Conservation (phyloP, 2,329 filamentous ascomycete species). For the Neophaeococcomyces aloes region DNA sequence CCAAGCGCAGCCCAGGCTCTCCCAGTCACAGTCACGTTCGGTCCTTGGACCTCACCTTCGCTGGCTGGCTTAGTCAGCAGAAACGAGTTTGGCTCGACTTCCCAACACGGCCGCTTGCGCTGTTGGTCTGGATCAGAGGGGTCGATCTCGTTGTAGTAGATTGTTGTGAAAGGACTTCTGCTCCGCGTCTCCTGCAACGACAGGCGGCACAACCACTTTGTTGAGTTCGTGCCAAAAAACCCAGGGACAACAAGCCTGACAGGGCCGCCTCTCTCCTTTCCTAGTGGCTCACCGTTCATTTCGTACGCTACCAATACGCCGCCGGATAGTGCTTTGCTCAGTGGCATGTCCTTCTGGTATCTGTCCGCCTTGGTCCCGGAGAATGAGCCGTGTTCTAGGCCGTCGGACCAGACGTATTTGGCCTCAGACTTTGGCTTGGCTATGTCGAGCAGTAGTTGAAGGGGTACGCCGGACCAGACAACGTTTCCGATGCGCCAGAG, state of each 20-base stretch:
- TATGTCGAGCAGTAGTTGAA: constrained; percentile 20
- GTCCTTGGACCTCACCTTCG: constrained; percentile 9
- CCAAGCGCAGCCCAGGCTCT: constrained; percentile 16
- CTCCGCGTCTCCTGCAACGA: constrained; percentile 13
- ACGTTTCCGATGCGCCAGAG: constrained; percentile 28
- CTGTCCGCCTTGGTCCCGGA: constrained; percentile 11
- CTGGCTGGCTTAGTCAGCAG: constrained; percentile 14
- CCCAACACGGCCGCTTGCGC: constrained; percentile 15
- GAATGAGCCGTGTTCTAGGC: constrained; percentile 16
- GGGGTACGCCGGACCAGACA: constrained; percentile 26
- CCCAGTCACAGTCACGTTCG: constrained; percentile 11
- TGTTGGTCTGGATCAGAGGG: constrained; percentile 11
- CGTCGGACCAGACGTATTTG: constrained; percentile 16
- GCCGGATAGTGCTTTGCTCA: constrained; percentile 13
- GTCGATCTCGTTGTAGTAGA: constrained; percentile 18
- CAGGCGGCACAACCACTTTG: constrained; percentile 17
- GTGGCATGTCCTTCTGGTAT: constrained; percentile 18
- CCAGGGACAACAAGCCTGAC: constrained; percentile 18
- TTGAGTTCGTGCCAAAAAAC: constrained; percentile 18
- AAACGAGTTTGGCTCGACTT: constrained; percentile 18
- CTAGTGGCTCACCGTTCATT: constrained; percentile 15
- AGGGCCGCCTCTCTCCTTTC: constrained; percentile 16
- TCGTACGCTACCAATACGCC: constrained; percentile 17
- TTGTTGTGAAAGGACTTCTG: constrained; percentile 16
- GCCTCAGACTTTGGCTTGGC: constrained; percentile 17